Evolutionary conservation across 257 asterid genomes (phyloP).

Genomic region (Rauvolfia tetraphylla): DNA sequence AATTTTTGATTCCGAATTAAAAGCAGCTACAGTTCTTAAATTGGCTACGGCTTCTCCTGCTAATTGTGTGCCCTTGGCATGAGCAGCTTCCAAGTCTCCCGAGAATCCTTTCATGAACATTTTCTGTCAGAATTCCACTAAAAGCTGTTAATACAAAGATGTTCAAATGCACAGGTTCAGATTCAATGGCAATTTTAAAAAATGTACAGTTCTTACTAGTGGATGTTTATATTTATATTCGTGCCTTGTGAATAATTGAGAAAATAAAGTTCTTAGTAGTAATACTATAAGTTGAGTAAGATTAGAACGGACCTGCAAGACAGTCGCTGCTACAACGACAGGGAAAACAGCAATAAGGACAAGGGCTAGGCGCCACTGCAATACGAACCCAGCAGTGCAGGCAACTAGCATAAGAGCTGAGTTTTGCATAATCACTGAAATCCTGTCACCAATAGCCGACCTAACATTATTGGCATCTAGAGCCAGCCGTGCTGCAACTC

Average conservation of each 20-base stretch:
- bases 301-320: constrained; percentile 57
- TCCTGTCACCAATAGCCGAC: constrained; percentile 89
- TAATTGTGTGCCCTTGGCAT: constrained; percentile 84
- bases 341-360: constrained; percentile 90
- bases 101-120: constrained; percentile 96
- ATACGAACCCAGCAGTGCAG: constrained; percentile 87
- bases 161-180: neutral
- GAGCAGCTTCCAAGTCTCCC: constrained; percentile 90
- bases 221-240: neutral
- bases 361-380: constrained; percentile 93
- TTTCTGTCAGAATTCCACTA: constrained; percentile 45
- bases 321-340: constrained; percentile 85
- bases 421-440: constrained; percentile 90
- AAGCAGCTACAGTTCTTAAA: constrained; percentile 83
- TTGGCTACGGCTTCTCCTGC: constrained; percentile 95
- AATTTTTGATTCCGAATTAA: constrained; percentile 71
- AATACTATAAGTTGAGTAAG: too few relatives aligned
- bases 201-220: neutral
- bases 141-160: neutral
- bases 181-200: neutral
- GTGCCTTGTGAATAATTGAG: neutral
- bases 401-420: constrained; percentile 96
- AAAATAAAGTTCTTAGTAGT: neutral
- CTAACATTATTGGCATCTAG: constrained; percentile 86
- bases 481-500: constrained; percentile 81